Conservation (phyloP, 2,329 filamentous ascomycete species). For the Alternaria sp. region DNA sequence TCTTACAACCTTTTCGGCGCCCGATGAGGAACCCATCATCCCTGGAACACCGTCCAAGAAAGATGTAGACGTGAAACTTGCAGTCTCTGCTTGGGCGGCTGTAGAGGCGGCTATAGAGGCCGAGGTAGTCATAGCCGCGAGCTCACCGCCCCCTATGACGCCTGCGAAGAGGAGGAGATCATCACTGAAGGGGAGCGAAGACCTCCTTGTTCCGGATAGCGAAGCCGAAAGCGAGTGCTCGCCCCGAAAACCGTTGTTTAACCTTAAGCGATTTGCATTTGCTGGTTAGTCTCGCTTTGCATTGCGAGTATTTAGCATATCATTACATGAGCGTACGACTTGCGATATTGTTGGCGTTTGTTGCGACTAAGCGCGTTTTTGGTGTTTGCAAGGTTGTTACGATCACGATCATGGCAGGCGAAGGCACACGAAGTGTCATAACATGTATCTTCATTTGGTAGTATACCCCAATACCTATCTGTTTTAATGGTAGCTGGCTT, state of each 20-base stretch:
- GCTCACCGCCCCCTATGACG: slow-evolving; percentile 30
- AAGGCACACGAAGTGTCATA: slow-evolving; percentile 2
- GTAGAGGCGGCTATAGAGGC: slow-evolving; percentile 39
- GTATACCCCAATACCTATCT: slow-evolving; percentile 22
- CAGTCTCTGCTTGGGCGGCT: slow-evolving; percentile 35
- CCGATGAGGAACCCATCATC: slow-evolving; percentile 6
- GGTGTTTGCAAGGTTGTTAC: not conserved
- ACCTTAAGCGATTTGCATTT: slow-evolving; percentile 51
- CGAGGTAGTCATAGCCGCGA: slow-evolving; percentile 42
- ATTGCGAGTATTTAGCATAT: slow-evolving; percentile 5
- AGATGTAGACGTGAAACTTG: slow-evolving; percentile 17
- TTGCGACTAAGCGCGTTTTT: not conserved
- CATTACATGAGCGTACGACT: slow-evolving; percentile 10
- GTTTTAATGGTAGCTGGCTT: not conserved
- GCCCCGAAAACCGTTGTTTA: slow-evolving; percentile 43
- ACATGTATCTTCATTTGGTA: slow-evolving; percentile 14
- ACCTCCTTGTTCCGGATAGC: slow-evolving; percentile 55
- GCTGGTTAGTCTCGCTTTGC: slow-evolving; percentile 22
- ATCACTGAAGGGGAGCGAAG: slow-evolving; percentile 54
- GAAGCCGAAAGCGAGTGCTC: slow-evolving; percentile 49
- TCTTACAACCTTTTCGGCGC: not conserved
- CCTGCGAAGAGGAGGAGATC: slow-evolving; percentile 26
- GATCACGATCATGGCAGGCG: not conserved
- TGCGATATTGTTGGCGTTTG: slow-evolving; percentile 7
- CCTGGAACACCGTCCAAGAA: slow-evolving; percentile 11